Evolutionary conservation across 2,329 filamentous ascomycete species (phyloP), one percentile per base, ranked within the genome.

Genomic region (Drechslerella dactyloides): DNA sequence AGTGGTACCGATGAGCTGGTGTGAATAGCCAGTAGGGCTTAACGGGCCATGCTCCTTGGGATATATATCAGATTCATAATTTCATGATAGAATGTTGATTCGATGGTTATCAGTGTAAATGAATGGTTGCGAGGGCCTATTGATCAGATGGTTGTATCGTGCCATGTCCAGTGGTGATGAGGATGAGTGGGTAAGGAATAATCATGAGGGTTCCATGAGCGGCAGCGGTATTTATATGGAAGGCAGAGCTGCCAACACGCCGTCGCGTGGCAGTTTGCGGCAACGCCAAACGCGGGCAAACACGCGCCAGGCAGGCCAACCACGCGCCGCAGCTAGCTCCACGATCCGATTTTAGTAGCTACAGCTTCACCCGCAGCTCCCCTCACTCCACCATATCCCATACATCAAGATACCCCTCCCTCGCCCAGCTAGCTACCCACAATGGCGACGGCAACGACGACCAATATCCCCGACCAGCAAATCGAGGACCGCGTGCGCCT

Each of bases 401-500:
- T n/a, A 15, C 50, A 60, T 24, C 46, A 19, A 13, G 10, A 42
- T 15, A 2, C 17, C 27, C 54, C 33, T 6, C 23, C 54, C 3
- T 44, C 40, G 17, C 15, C 35, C 5, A 44, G 13, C 3, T 3
- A 15, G 5, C 17, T 13, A 15, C 17, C 40, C 33, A 55, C 27
- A 17, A 72, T 72, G 68, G 58, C 68, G 44, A 57, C 65, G 21
- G 52, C 62, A 56, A 50, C 59, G 4, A 53, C 50, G 17, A 55
- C 59, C n/a, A 59, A 60, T n/a, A 72, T 72, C 19, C 35, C 30
- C 8, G 68, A 72, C 54, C 48, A 56, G 27, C 60, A 46, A 50
- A 58, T 72, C 15, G 68, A 72, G 30, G 75, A 75, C 33, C 74
- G 74, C 23, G 74, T 76, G 19, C 68, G 73, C 33, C 53, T 69